These are phyloP conservation scores for Aspergillus ochraceus DNA, from an alignment of 2,329 filamentous ascomycete genomes.

Conservation along the genomic window DNA sequence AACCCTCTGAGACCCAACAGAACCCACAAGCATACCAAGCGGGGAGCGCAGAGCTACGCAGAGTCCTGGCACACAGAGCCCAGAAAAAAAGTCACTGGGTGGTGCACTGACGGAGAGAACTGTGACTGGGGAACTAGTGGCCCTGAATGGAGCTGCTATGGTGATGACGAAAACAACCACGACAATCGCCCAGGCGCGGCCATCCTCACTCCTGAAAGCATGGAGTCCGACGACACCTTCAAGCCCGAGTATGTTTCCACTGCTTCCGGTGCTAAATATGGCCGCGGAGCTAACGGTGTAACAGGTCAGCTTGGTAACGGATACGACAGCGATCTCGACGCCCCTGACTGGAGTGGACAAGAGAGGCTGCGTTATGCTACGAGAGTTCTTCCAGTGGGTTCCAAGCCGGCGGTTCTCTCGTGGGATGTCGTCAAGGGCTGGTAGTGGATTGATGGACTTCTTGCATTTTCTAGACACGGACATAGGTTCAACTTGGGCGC, in stretches of 20 bases:
- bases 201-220: neutral
- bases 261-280: neutral
- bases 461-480: too few relatives aligned
- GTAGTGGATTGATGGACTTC: conserved; percentile 2
- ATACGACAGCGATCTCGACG: neutral
- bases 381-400: neutral
- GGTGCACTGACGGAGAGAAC: too few relatives aligned
- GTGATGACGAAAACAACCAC: too few relatives aligned
- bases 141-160: too few relatives aligned
- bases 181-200: too few relatives aligned
- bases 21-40: neutral
- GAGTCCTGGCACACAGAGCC: neutral
- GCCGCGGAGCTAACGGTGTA: neutral
- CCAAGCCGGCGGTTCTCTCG: neutral
- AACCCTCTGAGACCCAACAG: neutral
- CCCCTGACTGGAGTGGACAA: neutral
- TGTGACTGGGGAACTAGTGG: too few relatives aligned
- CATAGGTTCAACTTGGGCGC: too few relatives aligned
- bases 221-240: neutral
- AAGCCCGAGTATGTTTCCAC: neutral
- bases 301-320: neutral
- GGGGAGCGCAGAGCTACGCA: neutral
- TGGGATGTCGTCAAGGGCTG: neutral
- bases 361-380: neutral
- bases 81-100: neutral